phyloP scores from a whole-genome alignment of 176 grass and related monocot species.

The Oryza meridionalis region DNA sequence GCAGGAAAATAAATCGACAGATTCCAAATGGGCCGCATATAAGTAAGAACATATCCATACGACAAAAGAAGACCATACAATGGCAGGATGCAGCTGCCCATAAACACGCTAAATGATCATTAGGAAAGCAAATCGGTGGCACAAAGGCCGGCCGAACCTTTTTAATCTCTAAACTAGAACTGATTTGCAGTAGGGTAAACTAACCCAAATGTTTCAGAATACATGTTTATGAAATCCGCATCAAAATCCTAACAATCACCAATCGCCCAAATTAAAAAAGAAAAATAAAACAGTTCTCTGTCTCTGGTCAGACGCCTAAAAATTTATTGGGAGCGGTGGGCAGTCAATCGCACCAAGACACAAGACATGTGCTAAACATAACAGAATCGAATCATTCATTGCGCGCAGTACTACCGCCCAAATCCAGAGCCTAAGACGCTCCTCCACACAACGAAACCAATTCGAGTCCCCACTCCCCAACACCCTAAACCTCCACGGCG shows the following conservation, averaged over 20 bases:
- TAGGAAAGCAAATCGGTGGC: neutral
- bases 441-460: neutral
- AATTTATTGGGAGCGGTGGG: neutral
- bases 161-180: neutral
- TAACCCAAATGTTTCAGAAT: neutral
- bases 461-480: neutral
- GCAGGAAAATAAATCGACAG: neutral
- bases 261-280: neutral
- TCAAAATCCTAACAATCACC: neutral
- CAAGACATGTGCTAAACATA: neutral
- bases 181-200: neutral
- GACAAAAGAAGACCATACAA: conserved; percentile 26
- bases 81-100: conserved; percentile 5
- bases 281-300: neutral
- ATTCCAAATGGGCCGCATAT: conserved; percentile 4
- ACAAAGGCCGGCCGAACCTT: neutral
- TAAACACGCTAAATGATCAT: neutral
- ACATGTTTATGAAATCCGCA: neutral
- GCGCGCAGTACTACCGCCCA: conserved; percentile 13
- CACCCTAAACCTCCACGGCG: neutral
- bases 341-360: conserved; percentile 15
- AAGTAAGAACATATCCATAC: conserved; percentile 6
- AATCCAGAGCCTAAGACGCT: conserved; percentile 11
- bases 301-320: neutral
- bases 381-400: conserved; percentile 10